Conservation (phyloP, 1,284 basidiomycete species). For the Fomitopsis schrenkii region DNA sequence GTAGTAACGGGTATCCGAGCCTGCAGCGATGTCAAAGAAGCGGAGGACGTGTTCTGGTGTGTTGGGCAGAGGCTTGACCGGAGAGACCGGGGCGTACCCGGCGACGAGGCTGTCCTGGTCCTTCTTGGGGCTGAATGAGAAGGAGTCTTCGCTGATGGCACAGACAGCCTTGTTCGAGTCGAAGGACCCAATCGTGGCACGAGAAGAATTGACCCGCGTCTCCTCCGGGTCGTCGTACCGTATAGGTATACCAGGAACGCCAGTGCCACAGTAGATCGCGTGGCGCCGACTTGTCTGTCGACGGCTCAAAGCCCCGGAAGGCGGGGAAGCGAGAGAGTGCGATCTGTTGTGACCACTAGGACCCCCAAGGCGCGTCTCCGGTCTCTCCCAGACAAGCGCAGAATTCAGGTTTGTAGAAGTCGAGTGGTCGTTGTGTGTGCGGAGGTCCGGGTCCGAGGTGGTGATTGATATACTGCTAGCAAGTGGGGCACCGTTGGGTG, state of each 20-base stretch:
- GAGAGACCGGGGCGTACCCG: background rate
- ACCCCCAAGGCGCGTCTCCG: background rate
- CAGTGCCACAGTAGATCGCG: constrained; percentile 4
- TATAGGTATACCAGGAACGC: background rate
- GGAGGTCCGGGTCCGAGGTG: background rate
- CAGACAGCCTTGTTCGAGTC: background rate
- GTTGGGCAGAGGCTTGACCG: background rate
- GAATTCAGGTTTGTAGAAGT: background rate
- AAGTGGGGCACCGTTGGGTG: background rate
- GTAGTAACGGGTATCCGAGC: background rate
- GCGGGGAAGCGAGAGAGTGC: background rate
- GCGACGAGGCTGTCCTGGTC: background rate
- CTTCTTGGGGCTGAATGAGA: background rate
- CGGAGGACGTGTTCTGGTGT: background rate
- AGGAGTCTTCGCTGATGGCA: background rate
- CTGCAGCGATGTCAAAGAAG: background rate
- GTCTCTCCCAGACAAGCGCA: background rate
- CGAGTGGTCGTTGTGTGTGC: background rate
- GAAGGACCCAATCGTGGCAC: background rate
- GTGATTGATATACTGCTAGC: background rate
- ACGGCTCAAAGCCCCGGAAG: background rate
- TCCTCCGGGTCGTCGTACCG: background rate
- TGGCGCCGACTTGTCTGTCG: constrained; percentile 1
- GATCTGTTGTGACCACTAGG: background rate
- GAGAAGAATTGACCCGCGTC: background rate